Percentiles rank a stretch among this genome's conserved stretches.
These are phyloP conservation scores for Acacia acuminata DNA, from an alignment of 306 rosid genomes.

Conservation along the genomic window DNA sequence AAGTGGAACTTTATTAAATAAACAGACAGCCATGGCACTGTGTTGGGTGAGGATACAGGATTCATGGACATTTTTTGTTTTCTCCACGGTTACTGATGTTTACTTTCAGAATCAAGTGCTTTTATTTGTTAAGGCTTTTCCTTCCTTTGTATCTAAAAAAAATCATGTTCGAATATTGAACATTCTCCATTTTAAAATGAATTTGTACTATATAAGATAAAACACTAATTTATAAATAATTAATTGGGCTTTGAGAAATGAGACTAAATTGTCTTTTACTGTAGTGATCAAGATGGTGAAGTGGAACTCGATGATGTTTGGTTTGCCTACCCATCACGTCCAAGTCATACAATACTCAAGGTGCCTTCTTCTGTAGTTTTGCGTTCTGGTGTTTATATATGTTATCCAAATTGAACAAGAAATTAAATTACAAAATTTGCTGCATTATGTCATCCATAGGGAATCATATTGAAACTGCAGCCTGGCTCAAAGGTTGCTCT, in stretches of 20 bases:
- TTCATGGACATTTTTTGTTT: slow-evolving; percentile 19
- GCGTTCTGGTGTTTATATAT: not conserved
- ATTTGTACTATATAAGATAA: slow-evolving; percentile 11
- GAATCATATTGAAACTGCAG: slow-evolving; percentile 65
- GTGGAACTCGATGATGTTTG: slow-evolving; percentile 81
- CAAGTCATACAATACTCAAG: slow-evolving; percentile 72
- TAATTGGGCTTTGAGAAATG: not conserved
- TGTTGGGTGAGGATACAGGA: slow-evolving; percentile 9
- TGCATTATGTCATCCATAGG: slow-evolving; percentile 47
- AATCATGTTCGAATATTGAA: slow-evolving; percentile 15
- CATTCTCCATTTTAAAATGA: not conserved
- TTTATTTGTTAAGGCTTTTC: not conserved
- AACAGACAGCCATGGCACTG: not conserved
- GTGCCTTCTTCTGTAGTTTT: slow-evolving; percentile 40
- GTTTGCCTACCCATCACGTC: slow-evolving; percentile 91
- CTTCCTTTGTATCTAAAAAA: not conserved
- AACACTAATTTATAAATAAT: not conserved
- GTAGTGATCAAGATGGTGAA: slow-evolving; percentile 75
- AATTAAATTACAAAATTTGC: slow-evolving; percentile 10
- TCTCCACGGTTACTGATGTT: not conserved
- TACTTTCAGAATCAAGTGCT: not conserved
- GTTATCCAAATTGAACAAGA: slow-evolving; percentile 8
- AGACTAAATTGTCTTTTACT: slow-evolving; percentile 33
- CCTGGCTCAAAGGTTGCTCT: slow-evolving; percentile 88
- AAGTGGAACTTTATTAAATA: slow-evolving; percentile 25